Evolutionary conservation across 345 rosid species (phyloP), one percentile per base, ranked within the genome.

Genomic region (Citrus sp.): DNA sequence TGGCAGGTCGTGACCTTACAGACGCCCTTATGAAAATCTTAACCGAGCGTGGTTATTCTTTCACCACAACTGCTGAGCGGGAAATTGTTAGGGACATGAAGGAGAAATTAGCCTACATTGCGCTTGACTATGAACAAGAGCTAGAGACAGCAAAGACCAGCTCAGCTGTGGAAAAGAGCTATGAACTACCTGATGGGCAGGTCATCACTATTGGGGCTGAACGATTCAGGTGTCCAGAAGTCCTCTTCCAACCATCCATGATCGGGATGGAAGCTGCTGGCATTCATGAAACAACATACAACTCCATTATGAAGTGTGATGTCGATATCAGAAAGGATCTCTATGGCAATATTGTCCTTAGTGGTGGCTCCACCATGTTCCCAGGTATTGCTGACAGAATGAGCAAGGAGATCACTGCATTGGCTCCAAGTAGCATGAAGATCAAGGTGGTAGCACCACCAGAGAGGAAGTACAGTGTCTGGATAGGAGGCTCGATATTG

Each of bases 1-100:
- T 92, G 64, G 94, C 94, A 76, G 94, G 97, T 9, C 97, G 91
- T 84, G 97, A 90, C 77, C 93, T 92, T 65, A 90, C 97, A 0
- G 94, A 90, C 62, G 88, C 90, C 81, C 87, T 90, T 1, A 90
- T 87, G 90, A 89, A 92, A 79, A 87, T 92, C 70, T 79, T 92
- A 84, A 90, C 89, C 0, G 91, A 92, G 84, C 90, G 90, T 78
- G 94, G 94, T 25, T 90, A 89, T 82, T 87, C 92, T 75, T 92
- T 87, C 89, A 90, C 94, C 82, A 89, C 93, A 42, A 79, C 94
- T 1, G 97, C 92, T 0, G 91, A 88, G 82, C 87, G 91, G 35
- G 89, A 88, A 86, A 88, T 88, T 67, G 91, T 88, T 42, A 87
- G 93, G 80, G 94, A 88, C 84, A 85, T 92, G 90, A 92, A 90